phyloP scores from a whole-genome alignment of 768 basidiomycete genomes.

The Neoboletus brunneissimus region DNA sequence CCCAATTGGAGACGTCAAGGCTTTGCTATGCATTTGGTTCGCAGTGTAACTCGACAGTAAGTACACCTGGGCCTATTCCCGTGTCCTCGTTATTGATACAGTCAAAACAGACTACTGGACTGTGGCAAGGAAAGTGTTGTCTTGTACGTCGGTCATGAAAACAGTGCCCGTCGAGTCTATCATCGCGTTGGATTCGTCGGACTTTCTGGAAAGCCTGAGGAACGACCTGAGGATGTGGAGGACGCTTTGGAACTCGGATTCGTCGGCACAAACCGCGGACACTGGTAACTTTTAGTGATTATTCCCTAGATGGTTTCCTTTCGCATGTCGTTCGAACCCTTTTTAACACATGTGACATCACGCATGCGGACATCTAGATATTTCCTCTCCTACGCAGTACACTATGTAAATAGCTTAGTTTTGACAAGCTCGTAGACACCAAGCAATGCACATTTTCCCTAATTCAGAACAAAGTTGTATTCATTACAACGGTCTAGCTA shows the following conservation, averaged over 20 bases:
- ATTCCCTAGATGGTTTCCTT: neutral
- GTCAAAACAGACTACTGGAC: constrained; percentile 35
- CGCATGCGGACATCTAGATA: neutral
- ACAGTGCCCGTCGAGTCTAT: constrained; percentile 51
- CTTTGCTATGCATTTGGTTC: constrained; percentile 52
- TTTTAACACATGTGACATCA: neutral
- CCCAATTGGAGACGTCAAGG: constrained; percentile 43
- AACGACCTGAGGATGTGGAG: constrained; percentile 41
- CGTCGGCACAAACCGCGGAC: constrained; percentile 44
- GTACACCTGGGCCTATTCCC: constrained; percentile 12
- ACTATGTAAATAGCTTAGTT: neutral
- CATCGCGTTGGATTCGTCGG: constrained; percentile 52
- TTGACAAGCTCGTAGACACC: neutral
- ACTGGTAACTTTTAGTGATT: constrained; percentile 41
- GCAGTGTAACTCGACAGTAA: constrained; percentile 43
- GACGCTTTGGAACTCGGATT: constrained; percentile 56
- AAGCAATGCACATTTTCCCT: neutral
- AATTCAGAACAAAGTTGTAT: neutral
- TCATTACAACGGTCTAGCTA: neutral
- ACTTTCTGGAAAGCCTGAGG: constrained; percentile 35
- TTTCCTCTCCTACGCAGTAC: neutral
- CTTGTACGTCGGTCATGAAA: constrained; percentile 53
- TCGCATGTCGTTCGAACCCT: neutral
- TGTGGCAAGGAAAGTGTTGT: constrained; percentile 48
- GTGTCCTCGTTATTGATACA: neutral